Percentiles rank a stretch among this genome's conserved stretches.
Conservation (phyloP, 495 filamentous ascomycete genomes). For the Trichoderma reesei region DNA sequence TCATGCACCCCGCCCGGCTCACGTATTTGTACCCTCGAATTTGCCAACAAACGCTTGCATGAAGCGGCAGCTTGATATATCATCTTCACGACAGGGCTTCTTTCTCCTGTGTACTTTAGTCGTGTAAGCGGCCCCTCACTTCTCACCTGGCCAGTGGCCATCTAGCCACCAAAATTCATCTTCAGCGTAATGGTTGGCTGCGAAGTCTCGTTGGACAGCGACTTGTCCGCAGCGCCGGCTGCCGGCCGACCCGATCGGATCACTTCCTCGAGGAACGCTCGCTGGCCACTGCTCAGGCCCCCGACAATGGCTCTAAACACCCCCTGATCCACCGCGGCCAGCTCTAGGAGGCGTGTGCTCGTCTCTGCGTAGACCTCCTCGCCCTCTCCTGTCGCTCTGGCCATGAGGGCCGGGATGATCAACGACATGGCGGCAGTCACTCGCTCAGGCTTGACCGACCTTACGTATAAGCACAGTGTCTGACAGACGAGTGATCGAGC, state of each 20-base stretch:
- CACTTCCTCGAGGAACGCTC: slow-evolving; percentile 71
- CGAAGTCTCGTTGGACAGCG: slow-evolving; percentile 33
- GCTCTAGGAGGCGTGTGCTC: slow-evolving; percentile 62
- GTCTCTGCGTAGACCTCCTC: slow-evolving; percentile 58
- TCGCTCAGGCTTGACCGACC: slow-evolving; percentile 38
- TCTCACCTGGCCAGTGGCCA: not conserved
- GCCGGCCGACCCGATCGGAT: slow-evolving; percentile 48
- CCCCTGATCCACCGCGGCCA: slow-evolving; percentile 63
- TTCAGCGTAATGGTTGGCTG: slow-evolving; percentile 87
- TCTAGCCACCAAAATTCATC: slow-evolving; percentile 66
- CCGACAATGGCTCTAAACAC: slow-evolving; percentile 69
- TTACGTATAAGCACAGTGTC: slow-evolving; percentile 61
- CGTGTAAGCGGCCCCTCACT: too few relatives aligned
- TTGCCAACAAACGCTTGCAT: not conserved
- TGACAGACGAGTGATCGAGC: slow-evolving; percentile 59
- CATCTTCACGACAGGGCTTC: not conserved
- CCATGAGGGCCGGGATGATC: slow-evolving; percentile 69
- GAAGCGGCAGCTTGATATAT: not conserved
- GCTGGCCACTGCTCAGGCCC: slow-evolving; percentile 59
- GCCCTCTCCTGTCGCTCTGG: slow-evolving; percentile 49
- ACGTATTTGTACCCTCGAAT: not conserved
- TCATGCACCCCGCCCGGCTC: not conserved
- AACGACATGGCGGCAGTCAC: slow-evolving; percentile 55
- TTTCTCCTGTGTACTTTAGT: too few relatives aligned
- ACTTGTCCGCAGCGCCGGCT: slow-evolving; percentile 20